Base-by-base conservation (phyloP, 352 stramenopile species). In the Vaucheria bursata region DNA sequence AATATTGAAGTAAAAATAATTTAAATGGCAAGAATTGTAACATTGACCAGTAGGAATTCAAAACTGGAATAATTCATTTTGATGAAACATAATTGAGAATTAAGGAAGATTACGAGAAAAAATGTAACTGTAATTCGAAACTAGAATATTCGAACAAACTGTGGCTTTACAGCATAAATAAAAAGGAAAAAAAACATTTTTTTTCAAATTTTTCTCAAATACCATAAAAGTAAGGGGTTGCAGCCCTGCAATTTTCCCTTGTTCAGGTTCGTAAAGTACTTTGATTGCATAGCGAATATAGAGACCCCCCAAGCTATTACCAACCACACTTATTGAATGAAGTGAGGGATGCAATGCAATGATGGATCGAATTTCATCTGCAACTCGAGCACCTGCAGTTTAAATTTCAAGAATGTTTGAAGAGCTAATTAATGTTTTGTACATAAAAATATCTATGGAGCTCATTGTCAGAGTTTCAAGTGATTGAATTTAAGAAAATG, bases 281-380 rank as follows among this genome's bases (percentile, higher is more conserved):
- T 79, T 82, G 7, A 75, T 45, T 7, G 71, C 71, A 69, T 82
- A 82, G 25, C 77, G 77, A 12, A 32, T 40, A 52, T 82, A 82
- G 36, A 82, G 38, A 8, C 77, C 77, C 6, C 77, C 77, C 3
- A 82, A 37, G 65, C 77, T 82, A 73, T 82, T 82, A 18, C 77
- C 77, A 8, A 82, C 77, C 18, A 82, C 39, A 73, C 77, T 82
- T 32, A 82, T 82, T 6, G 64, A 50, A 25, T 37, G 45, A 32
- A 82, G 71, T 29, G 70, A 79, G 1, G 77, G 71, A 12, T 37
- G 72, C 50, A 36, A 49, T 31, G 29, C 29, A 36, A 81, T 71
- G 32, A 76, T 38, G 35, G 33, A 52, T 1, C 1, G 45, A 5
- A 81, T 52, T 72, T 81, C 35, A 2, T 33, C 18, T 18, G n/a